Evolutionary conservation across 1,284 basidiomycete species (phyloP).

Genomic region (Pisolithus thermaeus): DNA sequence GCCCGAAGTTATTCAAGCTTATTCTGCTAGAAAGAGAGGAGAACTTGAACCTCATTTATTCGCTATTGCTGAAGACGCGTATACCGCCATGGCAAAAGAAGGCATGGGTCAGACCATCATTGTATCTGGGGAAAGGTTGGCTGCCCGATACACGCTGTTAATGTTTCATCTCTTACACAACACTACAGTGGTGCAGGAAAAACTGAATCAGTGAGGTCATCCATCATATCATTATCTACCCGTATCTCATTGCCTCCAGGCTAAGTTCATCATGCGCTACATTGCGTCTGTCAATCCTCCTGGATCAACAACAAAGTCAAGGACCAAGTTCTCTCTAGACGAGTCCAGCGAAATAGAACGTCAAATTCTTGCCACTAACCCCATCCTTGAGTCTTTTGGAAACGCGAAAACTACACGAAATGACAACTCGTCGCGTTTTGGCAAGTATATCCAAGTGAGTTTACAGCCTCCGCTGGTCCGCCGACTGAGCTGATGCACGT

Average conservation of each 20-base stretch:
- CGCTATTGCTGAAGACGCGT: constrained; percentile 98
- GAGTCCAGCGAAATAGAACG: constrained; percentile 93
- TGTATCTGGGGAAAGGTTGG: constrained; percentile 93
- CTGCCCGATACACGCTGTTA: constrained; percentile 7
- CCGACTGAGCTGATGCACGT: constrained; percentile 9
- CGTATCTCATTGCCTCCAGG: constrained; percentile 38
- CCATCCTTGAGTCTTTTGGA: constrained; percentile 98
- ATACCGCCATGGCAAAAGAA: constrained; percentile 96
- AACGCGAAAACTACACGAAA: constrained; percentile 99
- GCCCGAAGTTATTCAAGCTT: constrained; percentile 96
- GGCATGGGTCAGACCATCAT: constrained; percentile 97
- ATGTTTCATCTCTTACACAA: constrained; percentile 15
- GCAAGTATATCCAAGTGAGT: constrained; percentile 96
- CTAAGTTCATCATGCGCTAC: constrained; percentile 99
- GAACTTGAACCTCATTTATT: constrained; percentile 98
- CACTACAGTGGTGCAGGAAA: constrained; percentile 88
- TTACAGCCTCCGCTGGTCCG: not conserved
- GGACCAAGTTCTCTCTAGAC: constrained; percentile 66
- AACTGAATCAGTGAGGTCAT: constrained; percentile 81
- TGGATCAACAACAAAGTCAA: constrained; percentile 53
- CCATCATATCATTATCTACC: not conserved
- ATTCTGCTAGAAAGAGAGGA: constrained; percentile 87
- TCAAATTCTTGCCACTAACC: constrained; percentile 97
- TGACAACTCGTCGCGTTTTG: constrained; percentile 98
- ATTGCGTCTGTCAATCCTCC: constrained; percentile 96